Base-by-base conservation (phyloP, 306 rosid genomes). In the Sicyos baderoa region DNA sequence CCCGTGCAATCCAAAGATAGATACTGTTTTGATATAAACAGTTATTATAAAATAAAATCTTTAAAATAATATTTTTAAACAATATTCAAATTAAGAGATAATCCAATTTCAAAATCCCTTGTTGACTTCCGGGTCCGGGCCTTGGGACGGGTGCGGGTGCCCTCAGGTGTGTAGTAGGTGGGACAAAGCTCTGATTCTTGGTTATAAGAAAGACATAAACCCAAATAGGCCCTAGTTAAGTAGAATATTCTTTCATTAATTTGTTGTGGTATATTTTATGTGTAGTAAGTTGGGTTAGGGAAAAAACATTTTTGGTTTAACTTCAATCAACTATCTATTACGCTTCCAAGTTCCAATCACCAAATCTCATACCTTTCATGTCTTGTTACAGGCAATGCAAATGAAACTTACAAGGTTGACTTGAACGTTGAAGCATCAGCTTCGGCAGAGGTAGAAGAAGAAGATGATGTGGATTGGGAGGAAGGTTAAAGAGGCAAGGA, bases 391-490 rank as follows among this genome's bases (percentile, higher is more conserved):
- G 97, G 89, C 59, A 86, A 80, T 70, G 73, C 81, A 72, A 86
- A 65, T 59, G 95, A 72, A 79, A 79, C 65, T 68, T 91, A 75
- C 84, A 91, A 77, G 84, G 96, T 87, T 37, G 97, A 91, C 84
- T 82, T 91, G 89, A 91, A 91, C 66, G 81, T 88, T 44, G 83
- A 85, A 77, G 96, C 94, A 19, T 88, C 86, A 68, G 86, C 84
- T 52, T 71, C 81, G 47, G 84, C 76, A 7, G 86, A 87, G 19
- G 91, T 85, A 3, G 90, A 84, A 0, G 96, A 82, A 0, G 88
- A 82, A 0, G 91, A 79, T 2, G 86, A 88, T 40, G 76, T 91
- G 21, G 96, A 91, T 77, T 88, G 97, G 97, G 97, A 91, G 86
- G 97, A 91, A 83, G 91, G 96, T 67, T 91, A 62, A 79, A 77